Evolutionary conservation across 352 stramenopile genomes (phyloP).

Genomic region (Phytophthora tentaculata): DNA sequence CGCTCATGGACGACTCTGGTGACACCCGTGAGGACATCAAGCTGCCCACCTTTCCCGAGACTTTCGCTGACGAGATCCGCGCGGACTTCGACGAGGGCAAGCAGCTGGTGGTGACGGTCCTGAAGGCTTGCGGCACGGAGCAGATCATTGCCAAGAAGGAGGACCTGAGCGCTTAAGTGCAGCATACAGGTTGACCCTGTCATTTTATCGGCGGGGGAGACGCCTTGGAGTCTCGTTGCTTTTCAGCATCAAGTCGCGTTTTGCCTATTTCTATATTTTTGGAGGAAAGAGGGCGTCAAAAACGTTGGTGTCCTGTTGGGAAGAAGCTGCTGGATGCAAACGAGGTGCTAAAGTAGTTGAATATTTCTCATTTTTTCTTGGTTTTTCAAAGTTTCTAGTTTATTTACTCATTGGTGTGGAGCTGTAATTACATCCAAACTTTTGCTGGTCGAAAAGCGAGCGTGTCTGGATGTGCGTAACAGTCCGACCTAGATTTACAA

Average conservation of each 20-base stretch:
- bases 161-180: constrained; percentile 66
- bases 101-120: constrained; percentile 95
- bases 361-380: constrained; percentile 50
- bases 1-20: constrained; percentile 97
- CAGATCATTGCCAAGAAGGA: constrained; percentile 99
- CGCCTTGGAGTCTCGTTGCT: constrained; percentile 35
- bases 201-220: constrained; percentile 24
- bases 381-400: too few species aligned
- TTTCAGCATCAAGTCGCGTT: constrained; percentile 48
- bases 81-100: constrained; percentile 97
- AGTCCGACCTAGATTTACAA: too few species aligned
- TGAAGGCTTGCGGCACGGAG: constrained; percentile 97
- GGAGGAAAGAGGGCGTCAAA: constrained; percentile 36
- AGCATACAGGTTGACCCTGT: constrained; percentile 24
- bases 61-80: constrained; percentile 96
- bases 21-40: constrained; percentile 99
- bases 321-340: constrained; percentile 42
- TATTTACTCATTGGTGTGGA: too few species aligned
- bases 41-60: constrained; percentile 95
- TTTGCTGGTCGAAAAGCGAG: neutral
- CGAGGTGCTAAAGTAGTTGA: constrained; percentile 49
- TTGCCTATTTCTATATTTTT: constrained; percentile 59
- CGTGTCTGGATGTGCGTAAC: too few species aligned
- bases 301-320: constrained; percentile 28
- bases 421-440: neutral